Evolutionary conservation across 192 early-diverging fungal species (phyloP).

Genomic region (Irineochytrium annulatum): DNA sequence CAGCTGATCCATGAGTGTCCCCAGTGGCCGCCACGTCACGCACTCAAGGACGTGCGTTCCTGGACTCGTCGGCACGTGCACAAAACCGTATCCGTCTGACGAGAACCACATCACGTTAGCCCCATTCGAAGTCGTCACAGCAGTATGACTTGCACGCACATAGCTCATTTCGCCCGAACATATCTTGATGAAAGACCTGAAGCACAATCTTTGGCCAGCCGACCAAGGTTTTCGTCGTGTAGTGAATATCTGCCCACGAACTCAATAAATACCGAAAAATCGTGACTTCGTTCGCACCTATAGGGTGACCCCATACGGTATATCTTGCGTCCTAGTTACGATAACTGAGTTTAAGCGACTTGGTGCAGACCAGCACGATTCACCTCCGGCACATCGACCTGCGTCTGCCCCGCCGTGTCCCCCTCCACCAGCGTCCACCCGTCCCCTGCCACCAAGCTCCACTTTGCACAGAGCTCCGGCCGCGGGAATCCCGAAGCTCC

Average conservation of each 20-base stretch:
- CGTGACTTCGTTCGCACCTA: constrained; percentile 34
- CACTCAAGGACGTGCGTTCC: constrained; percentile 44
- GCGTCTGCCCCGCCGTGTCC: constrained; percentile 38
- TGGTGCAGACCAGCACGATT: too few relatives aligned
- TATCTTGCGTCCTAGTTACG: constrained; percentile 37
- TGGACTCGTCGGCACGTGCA: constrained; percentile 49
- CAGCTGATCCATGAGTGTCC: constrained; percentile 38
- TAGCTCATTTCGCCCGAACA: constrained; percentile 50
- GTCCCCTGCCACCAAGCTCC: constrained; percentile 38
- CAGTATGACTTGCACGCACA: constrained; percentile 22
- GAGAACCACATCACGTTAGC: not conserved
- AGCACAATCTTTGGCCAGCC: constrained; percentile 57
- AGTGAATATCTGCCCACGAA: constrained; percentile 44
- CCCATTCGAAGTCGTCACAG: not conserved
- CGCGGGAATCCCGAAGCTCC: constrained; percentile 47
- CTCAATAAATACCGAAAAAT: not conserved
- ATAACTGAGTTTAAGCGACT: not conserved
- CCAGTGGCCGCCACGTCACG: constrained; percentile 49
- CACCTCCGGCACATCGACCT: constrained; percentile 41
- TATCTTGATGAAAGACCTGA: constrained; percentile 50
- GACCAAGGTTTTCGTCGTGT: constrained; percentile 42
- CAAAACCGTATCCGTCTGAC: constrained; percentile 53
- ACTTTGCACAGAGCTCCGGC: constrained; percentile 40
- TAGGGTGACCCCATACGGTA: constrained; percentile 54
- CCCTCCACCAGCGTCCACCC: constrained; percentile 48